Percentiles rank a stretch among this genome's conserved stretches.
phyloP scores from a whole-genome alignment of 257 asterid genomes.

The Petrea volubilis region DNA sequence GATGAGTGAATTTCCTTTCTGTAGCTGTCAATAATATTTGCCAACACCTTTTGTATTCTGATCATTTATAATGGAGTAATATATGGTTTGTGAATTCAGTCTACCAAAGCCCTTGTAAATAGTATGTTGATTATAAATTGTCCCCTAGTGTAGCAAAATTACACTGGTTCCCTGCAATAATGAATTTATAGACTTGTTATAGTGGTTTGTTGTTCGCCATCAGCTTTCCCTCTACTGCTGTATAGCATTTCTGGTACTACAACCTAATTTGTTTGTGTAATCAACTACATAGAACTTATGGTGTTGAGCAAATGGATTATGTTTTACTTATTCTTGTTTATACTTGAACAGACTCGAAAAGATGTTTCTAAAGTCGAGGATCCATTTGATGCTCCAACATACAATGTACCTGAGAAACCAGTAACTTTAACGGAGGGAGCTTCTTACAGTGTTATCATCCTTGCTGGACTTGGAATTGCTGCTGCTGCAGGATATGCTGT shows the following conservation, averaged over 20 bases:
- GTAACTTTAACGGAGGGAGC: constrained; percentile 68
- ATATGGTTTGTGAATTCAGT: background rate
- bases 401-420: constrained; percentile 66
- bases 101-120: background rate
- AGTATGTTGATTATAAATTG: background rate
- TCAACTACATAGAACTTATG: background rate
- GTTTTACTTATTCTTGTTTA: background rate
- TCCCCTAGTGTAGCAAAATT: too few species aligned
- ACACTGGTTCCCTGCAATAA: background rate
- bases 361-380: constrained; percentile 54
- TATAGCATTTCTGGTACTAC: background rate
- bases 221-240: background rate
- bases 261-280: background rate
- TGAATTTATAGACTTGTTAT: background rate
- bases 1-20: background rate
- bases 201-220: background rate
- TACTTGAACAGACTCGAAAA: constrained; percentile 38
- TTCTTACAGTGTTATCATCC: constrained; percentile 55
- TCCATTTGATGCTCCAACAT: constrained; percentile 69
- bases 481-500: constrained; percentile 65
- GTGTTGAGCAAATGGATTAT: too few species aligned
- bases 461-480: constrained; percentile 64
- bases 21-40: background rate
- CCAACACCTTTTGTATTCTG: background rate
- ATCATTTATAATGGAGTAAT: background rate